Conservation (phyloP, 73 alveolate genomes). For the Urostyla sp. region DNA sequence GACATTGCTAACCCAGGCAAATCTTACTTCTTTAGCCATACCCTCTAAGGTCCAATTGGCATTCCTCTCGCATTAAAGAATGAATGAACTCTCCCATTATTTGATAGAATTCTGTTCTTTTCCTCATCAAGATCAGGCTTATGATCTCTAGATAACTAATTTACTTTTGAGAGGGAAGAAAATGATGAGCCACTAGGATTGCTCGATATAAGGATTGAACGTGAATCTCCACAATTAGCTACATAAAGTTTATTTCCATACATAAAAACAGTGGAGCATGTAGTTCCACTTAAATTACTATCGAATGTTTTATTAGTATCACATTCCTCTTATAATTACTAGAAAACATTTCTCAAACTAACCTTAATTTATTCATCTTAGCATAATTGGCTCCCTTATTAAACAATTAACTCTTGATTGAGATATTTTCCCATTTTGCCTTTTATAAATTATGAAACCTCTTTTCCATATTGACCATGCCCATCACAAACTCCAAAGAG, state of each 20-base stretch:
- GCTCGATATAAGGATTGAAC: constrained; percentile 58
- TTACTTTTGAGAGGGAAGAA: constrained; percentile 5
- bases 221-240: constrained; percentile 85
- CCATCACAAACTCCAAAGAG: constrained; percentile 88
- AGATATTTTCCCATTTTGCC: too few species aligned
- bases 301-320: constrained; percentile 21
- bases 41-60: constrained; percentile 35
- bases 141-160: constrained; percentile 18
- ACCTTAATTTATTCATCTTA: neutral
- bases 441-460: constrained; percentile 76
- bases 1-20: constrained; percentile 61
- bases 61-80: constrained; percentile 3
- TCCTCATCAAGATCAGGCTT: constrained; percentile 23
- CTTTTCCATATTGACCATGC: constrained; percentile 85
- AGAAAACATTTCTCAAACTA: neutral
- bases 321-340: neutral
- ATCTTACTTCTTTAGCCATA: constrained; percentile 31
- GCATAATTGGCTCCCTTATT: neutral
- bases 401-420: too few species aligned
- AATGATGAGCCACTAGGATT: neutral
- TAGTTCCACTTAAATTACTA: constrained; percentile 71
- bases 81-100: neutral
- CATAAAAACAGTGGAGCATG: constrained; percentile 70
- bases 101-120: constrained; percentile 37
- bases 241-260: constrained; percentile 47